Base-by-base conservation (phyloP, 2,329 filamentous ascomycete species). In the Xylaria sp. region DNA sequence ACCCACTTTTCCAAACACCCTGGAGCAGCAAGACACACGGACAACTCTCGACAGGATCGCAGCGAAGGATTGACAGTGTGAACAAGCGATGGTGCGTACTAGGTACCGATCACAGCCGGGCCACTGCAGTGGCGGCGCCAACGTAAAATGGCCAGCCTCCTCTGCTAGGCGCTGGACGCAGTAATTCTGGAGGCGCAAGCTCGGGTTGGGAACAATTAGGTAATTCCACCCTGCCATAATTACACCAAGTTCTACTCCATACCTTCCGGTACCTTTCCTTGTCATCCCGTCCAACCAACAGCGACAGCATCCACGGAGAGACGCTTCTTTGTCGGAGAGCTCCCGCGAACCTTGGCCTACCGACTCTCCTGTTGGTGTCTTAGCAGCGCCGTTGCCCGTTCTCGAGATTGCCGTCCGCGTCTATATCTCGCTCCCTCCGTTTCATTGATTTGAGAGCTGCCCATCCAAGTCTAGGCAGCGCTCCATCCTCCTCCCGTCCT, bases 151-250 rank as follows among this genome's bases (percentile, higher is more conserved):
- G 31, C 59, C 49, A 62, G 59, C 59, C 59, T 62, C 49, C 64
- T 58, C 36, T 45, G 56, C 55, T 42, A 60, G 17, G 11, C 36
- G 13, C 36, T 38, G 36, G 36, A 38, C n/a, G n/a, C n/a, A n/a
- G n/a, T n/a, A n/a, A 61, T 54, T 29, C 45, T 39, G 51, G 58
- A 59, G 66, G 66, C 63, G 66, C 63, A 60, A 63, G 63, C 66
- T 68, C 50, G 53, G 62, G 57, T 68, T 65, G 66, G 66, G 61
- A 62, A 63, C 62, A 49, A 66, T 63, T 57, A n/a, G n/a, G n/a
- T n/a, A 39, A 58, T 53, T 58, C 54, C 58, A 66, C 53, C 50
- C 50, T 60, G 38, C 58, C 31, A 20, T n/a, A 36, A 55, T 31
- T 55, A 27, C 29, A 60, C 56, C 51, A 44, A 39, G n/a, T n/a